Conservation (phyloP, 2,329 filamentous ascomycete genomes). For the Didymosphaeria variabile region DNA sequence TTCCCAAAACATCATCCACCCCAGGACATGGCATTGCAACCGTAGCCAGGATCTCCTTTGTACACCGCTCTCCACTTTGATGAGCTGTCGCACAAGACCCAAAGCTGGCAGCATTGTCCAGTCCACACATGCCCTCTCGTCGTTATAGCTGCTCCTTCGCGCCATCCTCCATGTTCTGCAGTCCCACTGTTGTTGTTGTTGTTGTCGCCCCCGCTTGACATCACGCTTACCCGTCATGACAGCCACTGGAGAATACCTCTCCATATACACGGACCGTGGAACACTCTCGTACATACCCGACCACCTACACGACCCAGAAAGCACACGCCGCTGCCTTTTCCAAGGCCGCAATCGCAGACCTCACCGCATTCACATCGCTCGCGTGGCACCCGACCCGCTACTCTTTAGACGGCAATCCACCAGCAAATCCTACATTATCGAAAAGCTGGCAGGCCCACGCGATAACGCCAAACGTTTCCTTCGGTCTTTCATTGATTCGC, state of each 20-base stretch:
- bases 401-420: constrained; percentile 40
- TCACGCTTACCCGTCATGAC: constrained; percentile 44
- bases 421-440: constrained; percentile 47
- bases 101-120: constrained; percentile 23
- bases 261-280: constrained; percentile 50
- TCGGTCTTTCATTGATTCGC: constrained; percentile 55
- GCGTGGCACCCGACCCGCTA: constrained; percentile 56
- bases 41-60: constrained; percentile 45
- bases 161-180: constrained; percentile 2
- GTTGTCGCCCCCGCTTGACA: constrained; percentile 23
- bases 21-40: constrained; percentile 39
- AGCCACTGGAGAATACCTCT: constrained; percentile 44
- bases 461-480: constrained; percentile 61
- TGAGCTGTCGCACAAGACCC: constrained; percentile 38
- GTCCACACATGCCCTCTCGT: constrained; percentile 16
- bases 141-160: constrained; percentile 22
- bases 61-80: constrained; percentile 42
- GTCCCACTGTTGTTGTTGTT: constrained; percentile 19
- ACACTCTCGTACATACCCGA: constrained; percentile 51
- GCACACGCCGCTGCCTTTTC: constrained; percentile 51
- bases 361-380: constrained; percentile 65
- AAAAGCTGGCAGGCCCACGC: constrained; percentile 61
- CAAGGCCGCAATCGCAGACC: constrained; percentile 62
- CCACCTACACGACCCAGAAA: constrained; percentile 38
- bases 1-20: constrained; percentile 43